Conservation (phyloP, 2,329 filamentous ascomycete genomes). For the Alternaria sp. region DNA sequence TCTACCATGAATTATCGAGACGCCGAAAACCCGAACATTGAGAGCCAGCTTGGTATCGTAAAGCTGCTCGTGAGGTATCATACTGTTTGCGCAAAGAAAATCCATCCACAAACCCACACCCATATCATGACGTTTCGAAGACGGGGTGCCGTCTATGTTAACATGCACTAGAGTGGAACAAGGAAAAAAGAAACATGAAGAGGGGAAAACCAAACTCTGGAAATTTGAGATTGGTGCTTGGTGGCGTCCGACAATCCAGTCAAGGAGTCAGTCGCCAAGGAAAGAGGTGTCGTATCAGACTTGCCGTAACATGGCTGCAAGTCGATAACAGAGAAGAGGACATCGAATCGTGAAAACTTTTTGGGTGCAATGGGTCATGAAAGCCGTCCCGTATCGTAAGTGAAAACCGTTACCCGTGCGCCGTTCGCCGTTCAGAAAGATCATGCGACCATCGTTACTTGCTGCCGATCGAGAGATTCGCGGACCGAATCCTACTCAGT, state of each 20-base stretch:
- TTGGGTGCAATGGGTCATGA: slow-evolving; percentile 45
- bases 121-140: slow-evolving; percentile 37
- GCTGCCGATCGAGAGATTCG: slow-evolving; percentile 37
- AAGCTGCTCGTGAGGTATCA: slow-evolving; percentile 39
- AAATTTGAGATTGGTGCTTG: slow-evolving; percentile 20
- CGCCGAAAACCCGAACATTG: slow-evolving; percentile 21
- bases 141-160: slow-evolving; percentile 47
- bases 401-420: slow-evolving; percentile 43
- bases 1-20: slow-evolving; percentile 17
- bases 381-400: slow-evolving; percentile 40
- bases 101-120: slow-evolving; percentile 30
- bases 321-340: slow-evolving; percentile 20
- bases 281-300: slow-evolving; percentile 22
- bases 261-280: slow-evolving; percentile 37
- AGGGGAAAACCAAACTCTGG: slow-evolving; percentile 19
- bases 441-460: slow-evolving; percentile 39
- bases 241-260: slow-evolving; percentile 34
- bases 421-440: slow-evolving; percentile 47
- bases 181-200: slow-evolving; percentile 35
- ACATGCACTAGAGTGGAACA: slow-evolving; percentile 26
- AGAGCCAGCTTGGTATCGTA: slow-evolving; percentile 30
- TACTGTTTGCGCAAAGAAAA: slow-evolving; percentile 33
- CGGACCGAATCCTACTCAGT: slow-evolving; percentile 41
- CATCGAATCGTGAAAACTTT: slow-evolving; percentile 47
- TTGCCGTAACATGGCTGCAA: slow-evolving; percentile 15